A percentile compares a stretch with the other conserved stretches of the same genome.
phyloP scores from a whole-genome alignment of 2,329 filamentous ascomycete species.

The Huntiella omanensis region DNA sequence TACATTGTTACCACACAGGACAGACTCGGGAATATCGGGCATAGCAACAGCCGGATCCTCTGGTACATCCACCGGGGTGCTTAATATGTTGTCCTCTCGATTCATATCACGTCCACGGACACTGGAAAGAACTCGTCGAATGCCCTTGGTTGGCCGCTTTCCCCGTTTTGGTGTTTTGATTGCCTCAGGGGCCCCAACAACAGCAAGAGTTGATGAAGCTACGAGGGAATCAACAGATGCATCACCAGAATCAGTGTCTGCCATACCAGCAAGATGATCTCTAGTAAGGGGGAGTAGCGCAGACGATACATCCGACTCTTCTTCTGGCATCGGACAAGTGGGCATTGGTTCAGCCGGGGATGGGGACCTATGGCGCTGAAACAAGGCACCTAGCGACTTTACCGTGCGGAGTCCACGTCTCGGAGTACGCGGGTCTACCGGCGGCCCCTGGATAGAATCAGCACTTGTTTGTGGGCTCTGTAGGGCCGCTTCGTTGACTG shows the following conservation, averaged over 20 bases:
- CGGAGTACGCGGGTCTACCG: not conserved
- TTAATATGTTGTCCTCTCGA: not conserved
- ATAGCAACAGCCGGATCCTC: not conserved
- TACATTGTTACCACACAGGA: no score
- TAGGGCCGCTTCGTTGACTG: not conserved
- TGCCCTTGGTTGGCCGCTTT: constrained; percentile 1
- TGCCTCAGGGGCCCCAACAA: not conserved
- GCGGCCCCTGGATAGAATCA: not conserved
- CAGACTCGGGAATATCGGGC: not conserved
- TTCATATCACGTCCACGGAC: not conserved
- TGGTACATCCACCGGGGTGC: not conserved
- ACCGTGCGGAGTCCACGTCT: constrained; percentile 7
- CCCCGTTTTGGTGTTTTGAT: not conserved
- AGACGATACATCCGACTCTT: not conserved
- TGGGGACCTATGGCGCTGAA: constrained; percentile 6
- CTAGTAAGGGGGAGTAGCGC: not conserved
- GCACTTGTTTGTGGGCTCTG: not conserved
- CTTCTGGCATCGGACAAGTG: not conserved
- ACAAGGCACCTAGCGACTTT: constrained; percentile 7
- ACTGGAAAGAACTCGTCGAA: constrained; percentile 8
- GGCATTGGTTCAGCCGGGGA: constrained; percentile 1
- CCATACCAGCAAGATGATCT: not conserved
- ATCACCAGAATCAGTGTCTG: not conserved
- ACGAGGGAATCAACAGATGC: constrained; percentile 2
- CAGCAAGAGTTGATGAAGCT: constrained; percentile 3